Evolutionary conservation across 1,284 basidiomycete species (phyloP).

Genomic region (Porodaedalea pini): DNA sequence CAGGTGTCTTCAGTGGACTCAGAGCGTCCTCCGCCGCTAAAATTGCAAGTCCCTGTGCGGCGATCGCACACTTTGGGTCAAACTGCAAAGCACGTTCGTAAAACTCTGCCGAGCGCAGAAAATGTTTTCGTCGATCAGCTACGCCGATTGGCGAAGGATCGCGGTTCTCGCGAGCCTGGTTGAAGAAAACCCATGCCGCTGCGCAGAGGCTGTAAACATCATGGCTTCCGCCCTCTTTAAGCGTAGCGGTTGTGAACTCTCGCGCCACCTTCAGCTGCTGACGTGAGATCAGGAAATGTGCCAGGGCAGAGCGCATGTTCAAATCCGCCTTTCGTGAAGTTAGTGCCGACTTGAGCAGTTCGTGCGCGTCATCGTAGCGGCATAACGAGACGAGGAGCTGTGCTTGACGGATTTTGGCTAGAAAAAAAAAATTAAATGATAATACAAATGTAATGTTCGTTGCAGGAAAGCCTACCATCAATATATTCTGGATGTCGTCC

Average conservation of each 20-base stretch:
- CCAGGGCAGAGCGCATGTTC: conserved; percentile 53
- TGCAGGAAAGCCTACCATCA: conserved; percentile 62
- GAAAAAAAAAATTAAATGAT: conserved; percentile 5
- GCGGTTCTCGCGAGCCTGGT: conserved; percentile 76
- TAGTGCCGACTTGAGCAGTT: conserved; percentile 83
- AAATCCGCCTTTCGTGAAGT: conserved; percentile 66
- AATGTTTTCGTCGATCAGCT: conserved; percentile 74
- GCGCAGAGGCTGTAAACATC: conserved; percentile 92
- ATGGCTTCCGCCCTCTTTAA: conserved; percentile 79
- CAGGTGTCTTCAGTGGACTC: conserved; percentile 49
- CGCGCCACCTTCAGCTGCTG: conserved; percentile 70
- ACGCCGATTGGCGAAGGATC: conserved; percentile 53
- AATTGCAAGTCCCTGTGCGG: conserved; percentile 91
- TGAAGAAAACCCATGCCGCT: conserved; percentile 80
- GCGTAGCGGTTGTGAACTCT: conserved; percentile 81
- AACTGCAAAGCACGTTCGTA: conserved; percentile 85
- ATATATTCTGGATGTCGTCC: conserved; percentile 88
- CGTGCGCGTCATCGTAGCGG: conserved; percentile 77
- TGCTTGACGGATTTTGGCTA: conserved; percentile 88
- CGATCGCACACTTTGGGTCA: conserved; percentile 82
- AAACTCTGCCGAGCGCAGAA: conserved; percentile 80
- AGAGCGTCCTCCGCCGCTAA: conserved; percentile 87
- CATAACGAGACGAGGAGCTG: conserved; percentile 69
- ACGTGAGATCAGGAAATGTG: conserved; percentile 79
- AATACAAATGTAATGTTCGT: not conserved